Base-by-base conservation (phyloP, 2,329 filamentous ascomycete species). In the Fusarium brachygibbosum region DNA sequence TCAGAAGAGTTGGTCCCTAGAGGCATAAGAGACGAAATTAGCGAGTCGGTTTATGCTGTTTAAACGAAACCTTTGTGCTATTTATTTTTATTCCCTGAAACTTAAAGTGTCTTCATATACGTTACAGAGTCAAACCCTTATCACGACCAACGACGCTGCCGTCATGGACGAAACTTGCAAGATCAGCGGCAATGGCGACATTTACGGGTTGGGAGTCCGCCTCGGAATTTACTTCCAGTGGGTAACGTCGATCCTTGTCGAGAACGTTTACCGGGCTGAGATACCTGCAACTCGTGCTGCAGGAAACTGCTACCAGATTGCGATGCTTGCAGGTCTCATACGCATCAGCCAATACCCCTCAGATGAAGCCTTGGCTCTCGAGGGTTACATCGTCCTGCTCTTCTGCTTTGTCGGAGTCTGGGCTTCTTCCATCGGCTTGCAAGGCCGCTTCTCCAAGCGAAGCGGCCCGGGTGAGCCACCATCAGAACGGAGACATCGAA, bases 151-250 rank as follows among this genome's bases (percentile, higher is more conserved):
- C 23, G 6, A 25, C 23, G 6, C 6, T 25, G 23, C 23, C 23
- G 23, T 25, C 23, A 25, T 25, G 23, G 23, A 25, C 23, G 23
- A 25, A 25, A 5, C 23, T 25, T 25, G 23, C 23, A 25, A 25
- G 23, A 48, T 48, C n/a, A 34, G 13, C 17, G 44, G 44, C 28
- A 48, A 48, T 14, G 44, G 28, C 11, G 44, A 48, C 19, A 48
- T 48, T n/a, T 48, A 48, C n/a, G 44, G 44, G 7, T 11, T 48
- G 28, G 44, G 44, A 19, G 44, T 48, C 6, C 44, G 44, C 13
- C 44, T 48, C 16, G 44, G 44, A 21, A 48, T 48, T 17, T 48
- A 48, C 31, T 28, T 48, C 14, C 44, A 48, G n/a, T 48, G 44
- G 44, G 44, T 21, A 6, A 48, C 44, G 5, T 48, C 44, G 19